Base-by-base conservation (phyloP, 139 green algal species). In the Asterochloris sp. region DNA sequence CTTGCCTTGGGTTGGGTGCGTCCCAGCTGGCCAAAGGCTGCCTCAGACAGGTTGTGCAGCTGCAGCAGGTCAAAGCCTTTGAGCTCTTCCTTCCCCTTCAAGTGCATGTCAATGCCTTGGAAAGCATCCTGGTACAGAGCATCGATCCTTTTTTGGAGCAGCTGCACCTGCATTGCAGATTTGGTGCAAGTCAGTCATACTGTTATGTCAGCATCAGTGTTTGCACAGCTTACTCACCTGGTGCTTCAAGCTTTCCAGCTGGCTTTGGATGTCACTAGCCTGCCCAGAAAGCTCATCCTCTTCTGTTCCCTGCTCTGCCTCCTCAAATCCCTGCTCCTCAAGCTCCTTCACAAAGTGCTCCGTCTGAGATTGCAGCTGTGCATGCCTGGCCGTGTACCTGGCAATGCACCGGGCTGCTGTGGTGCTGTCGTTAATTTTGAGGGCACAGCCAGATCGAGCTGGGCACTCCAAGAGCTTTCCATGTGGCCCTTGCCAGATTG, bases 321-420 rank as follows among this genome's bases (percentile, higher is more conserved):
- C 66, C 66, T 73, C 66, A 2, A 73, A 73, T 8, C 23, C 66
- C 66, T 73, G 66, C 66, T 73, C 27, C 71, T 81, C 77, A 12
- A 81, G 62, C 14, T 73, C 67, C 23, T 81, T 61, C n/a, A 81
- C 60, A 16, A 81, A 81, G 16, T n/a, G 62, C 17, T 81, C 77
- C 62, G 77, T 73, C n/a, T 81, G 60, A 27, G 77, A 81, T 24
- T 62, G 77, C 24, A 81, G 27, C 26, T 74, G 26, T 73, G 77
- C 62, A 73, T 29, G 66, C 23, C 66, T 73, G 66, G 21, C 66
- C 66, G 66, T 73, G 21, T 73, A 73, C 23, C 21, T 21, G 19
- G 66, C 66, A 73, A 21, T 73, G 2, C 19, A 9, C 21, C 21
- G 21, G 21, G 66, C 66, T 9, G 19, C 66, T 73, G 8, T 26